Conservation (phyloP, 140 eudicot genomes). For the Flaveria floridana region DNA sequence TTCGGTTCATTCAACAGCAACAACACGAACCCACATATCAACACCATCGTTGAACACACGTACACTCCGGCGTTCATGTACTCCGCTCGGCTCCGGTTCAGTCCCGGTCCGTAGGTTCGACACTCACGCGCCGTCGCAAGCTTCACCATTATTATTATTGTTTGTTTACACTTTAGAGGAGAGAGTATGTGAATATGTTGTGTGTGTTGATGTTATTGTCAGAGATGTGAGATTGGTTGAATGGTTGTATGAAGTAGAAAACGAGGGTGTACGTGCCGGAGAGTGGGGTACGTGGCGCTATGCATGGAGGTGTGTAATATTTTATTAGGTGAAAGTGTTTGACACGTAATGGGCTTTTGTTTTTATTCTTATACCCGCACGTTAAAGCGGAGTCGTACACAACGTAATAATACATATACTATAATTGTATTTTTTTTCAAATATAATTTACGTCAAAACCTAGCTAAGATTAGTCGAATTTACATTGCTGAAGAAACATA, state of each 20-base stretch:
- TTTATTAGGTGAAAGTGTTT: background rate
- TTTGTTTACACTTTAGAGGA: background rate
- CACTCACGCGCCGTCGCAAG: constrained; percentile 85
- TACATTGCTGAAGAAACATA: too few species aligned
- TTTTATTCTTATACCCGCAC: background rate
- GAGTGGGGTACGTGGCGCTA: constrained; percentile 48
- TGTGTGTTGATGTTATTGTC: background rate
- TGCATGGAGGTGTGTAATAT: constrained; percentile 43
- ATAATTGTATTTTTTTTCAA: too few species aligned
- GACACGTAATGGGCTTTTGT: constrained; percentile 24
- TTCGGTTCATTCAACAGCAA: constrained; percentile 49
- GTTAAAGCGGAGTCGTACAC: too few species aligned
- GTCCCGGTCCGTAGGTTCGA: constrained; percentile 72
- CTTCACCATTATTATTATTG: constrained; percentile 53
- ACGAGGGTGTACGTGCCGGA: constrained; percentile 20
- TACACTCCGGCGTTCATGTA: constrained; percentile 83
- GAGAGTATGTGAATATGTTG: background rate
- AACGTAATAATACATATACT: too few species aligned
- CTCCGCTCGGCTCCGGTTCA: constrained; percentile 62
- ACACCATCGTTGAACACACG: constrained; percentile 59
- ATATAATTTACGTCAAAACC: too few species aligned
- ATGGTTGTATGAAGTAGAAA: too few species aligned
- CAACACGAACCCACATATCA: constrained; percentile 56
- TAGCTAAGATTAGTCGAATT: too few species aligned
- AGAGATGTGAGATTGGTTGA: background rate